Percentiles rank a stretch among this genome's conserved stretches.
Evolutionary conservation across 2,329 filamentous ascomycete species (phyloP).

Genomic region (Fusarium coffeatum): DNA sequence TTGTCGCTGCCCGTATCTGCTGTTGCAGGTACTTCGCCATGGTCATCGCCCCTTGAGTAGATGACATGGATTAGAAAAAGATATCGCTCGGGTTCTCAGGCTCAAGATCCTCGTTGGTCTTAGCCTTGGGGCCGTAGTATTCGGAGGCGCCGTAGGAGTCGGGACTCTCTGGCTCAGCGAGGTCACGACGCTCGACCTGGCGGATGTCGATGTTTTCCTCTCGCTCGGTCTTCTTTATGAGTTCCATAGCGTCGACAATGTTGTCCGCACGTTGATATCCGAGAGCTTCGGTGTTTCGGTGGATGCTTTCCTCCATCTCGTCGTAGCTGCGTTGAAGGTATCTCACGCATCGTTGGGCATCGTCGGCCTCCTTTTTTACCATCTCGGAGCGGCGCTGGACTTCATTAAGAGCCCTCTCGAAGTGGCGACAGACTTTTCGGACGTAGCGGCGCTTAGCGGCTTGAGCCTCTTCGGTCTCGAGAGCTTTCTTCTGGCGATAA

Average conservation of each 20-base stretch:
- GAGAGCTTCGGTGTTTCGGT: neutral
- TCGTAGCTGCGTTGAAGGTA: neutral
- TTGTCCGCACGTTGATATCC: conserved; percentile 6
- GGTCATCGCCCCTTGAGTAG: too few species aligned
- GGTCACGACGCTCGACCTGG: neutral
- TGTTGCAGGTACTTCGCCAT: neutral
- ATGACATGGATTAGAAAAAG: conserved; percentile 7
- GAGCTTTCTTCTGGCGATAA: neutral
- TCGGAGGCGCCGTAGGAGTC: neutral
- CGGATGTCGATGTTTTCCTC: neutral
- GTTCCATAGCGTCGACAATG: neutral
- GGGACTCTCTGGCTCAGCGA: neutral
- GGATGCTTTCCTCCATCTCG: conserved; percentile 1
- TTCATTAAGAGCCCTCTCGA: neutral
- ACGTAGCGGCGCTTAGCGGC: neutral
- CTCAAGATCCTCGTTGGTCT: neutral
- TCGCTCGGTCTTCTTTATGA: conserved; percentile 3
- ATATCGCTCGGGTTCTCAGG: neutral
- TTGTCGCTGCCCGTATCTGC: neutral
- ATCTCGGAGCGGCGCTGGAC: neutral
- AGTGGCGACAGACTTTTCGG: conserved; percentile 7
- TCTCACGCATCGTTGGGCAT: neutral
- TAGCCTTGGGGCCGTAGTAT: neutral
- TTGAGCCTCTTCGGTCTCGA: neutral
- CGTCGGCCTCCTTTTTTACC: conserved; percentile 1